Base-by-base conservation (phyloP, 306 rosid species). In the Vigna unguiculata region DNA sequence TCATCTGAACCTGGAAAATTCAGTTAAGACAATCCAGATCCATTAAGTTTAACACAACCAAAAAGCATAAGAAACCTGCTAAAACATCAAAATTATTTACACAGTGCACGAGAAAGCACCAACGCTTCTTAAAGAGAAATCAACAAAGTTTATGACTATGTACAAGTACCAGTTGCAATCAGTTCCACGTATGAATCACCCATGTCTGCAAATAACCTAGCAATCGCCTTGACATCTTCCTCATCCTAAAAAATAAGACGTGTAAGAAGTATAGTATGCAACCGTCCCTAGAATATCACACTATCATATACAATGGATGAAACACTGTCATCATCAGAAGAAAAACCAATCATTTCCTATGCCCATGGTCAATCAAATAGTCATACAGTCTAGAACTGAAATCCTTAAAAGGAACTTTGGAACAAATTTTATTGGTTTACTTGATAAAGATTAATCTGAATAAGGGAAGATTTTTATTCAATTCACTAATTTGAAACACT, bases 161-260 rank as follows among this genome's bases (percentile, higher is more conserved):
- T 36, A 52, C 12, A 52, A 43, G 51, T 89, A 96, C 99, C 98
- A 79, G 93, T 86, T 36, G 98, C 94, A 54, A 96, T 96, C 77
- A 96, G 83, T 68, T 93, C 98, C 68, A 96, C 98, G 34, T 93
- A 96, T 49, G 98, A 92, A 86, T 96, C 98, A 58, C 99, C 99
- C 99, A 96, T 93, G 88, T 93, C 99, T 14, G 99, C 93, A 89
- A 91, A 96, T 80, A 96, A 88, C 80, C 98, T 91, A 74, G 96
- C 97, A 88, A 96, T 91, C 8, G 99, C 98, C 94, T 96, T 96
- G 84, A 91, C 98, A 74, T 96, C 99, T 86, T 96, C 99, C 84
- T 96, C 99, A 69, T 92, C 99, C 99, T 96, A 72, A 77, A 85
- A 54, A 2, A 32, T 52, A n/a, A 81, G 38, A 63, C 41, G 24